Evolutionary conservation across 495 filamentous ascomycete genomes (phyloP).

Genomic region (Articulospora tetracladia): DNA sequence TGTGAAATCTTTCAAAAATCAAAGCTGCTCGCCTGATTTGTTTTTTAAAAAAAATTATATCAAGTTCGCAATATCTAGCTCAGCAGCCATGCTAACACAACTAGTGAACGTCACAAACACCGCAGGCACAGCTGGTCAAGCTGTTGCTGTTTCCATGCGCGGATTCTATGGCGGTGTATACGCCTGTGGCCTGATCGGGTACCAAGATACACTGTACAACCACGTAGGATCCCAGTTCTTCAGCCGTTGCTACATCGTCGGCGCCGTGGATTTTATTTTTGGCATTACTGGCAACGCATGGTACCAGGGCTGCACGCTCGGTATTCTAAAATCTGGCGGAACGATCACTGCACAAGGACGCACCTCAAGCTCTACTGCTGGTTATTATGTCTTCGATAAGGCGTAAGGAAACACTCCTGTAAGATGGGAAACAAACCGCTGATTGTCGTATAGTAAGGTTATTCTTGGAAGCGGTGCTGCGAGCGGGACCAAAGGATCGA

Average conservation of each 20-base stretch:
- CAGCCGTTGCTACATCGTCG: conserved; percentile 39
- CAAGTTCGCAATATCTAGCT: background rate
- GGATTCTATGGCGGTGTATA: conserved; percentile 30
- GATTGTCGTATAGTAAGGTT: background rate
- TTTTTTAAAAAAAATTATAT: too few relatives aligned
- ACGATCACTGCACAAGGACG: conserved; percentile 8
- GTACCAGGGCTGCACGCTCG: conserved; percentile 39
- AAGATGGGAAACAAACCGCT: background rate
- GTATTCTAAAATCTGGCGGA: background rate
- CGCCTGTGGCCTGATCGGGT: conserved; percentile 40
- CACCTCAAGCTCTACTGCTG: background rate
- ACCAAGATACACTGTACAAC: conserved; percentile 45
- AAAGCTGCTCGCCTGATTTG: too few relatives aligned
- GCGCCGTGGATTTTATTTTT: conserved; percentile 49
- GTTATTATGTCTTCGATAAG: conserved; percentile 10
- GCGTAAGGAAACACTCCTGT: background rate
- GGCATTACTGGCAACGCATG: conserved; percentile 55
- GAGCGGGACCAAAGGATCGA: conserved; percentile 37
- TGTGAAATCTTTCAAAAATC: too few relatives aligned
- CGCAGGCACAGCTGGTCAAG: conserved; percentile 34
- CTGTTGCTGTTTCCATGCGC: conserved; percentile 40
- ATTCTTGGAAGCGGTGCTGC: background rate
- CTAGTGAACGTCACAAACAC: conserved; percentile 46
- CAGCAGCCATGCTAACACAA: conserved; percentile 21
- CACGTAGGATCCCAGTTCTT: conserved; percentile 41